Percentiles rank a stretch among this genome's conserved stretches.
Conservation (phyloP, 2,329 filamentous ascomycete species). For the Epichloe brachyelytri region DNA sequence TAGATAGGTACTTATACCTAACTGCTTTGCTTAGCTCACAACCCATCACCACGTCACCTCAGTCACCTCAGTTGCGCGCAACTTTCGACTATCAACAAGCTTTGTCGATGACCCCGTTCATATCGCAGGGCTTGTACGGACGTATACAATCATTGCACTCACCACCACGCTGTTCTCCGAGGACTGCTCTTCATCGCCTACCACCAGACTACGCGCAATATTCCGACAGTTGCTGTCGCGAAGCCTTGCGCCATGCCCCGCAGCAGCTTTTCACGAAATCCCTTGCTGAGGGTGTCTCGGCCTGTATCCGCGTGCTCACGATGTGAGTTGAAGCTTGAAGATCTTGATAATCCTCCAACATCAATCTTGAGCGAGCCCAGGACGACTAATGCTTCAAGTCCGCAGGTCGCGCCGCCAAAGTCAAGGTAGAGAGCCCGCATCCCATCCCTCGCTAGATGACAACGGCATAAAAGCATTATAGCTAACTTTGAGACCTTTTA, state of each 20-base stretch:
- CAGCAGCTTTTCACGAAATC: conserved; percentile 38
- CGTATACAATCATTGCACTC: background rate
- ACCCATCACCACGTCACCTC: background rate
- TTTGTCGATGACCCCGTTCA: background rate
- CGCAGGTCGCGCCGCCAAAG: conserved; percentile 70
- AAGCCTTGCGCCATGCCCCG: conserved; percentile 25
- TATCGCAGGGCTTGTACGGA: background rate
- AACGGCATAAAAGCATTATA: background rate
- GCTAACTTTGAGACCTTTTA: conserved; percentile 2
- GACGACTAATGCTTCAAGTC: background rate
- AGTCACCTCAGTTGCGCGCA: background rate
- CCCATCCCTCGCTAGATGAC: background rate
- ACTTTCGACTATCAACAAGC: background rate
- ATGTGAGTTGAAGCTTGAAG: conserved; percentile 33
- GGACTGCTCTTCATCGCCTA: background rate
- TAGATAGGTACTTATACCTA: no score
- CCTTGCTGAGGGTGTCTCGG: conserved; percentile 59
- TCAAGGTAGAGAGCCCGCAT: conserved; percentile 48
- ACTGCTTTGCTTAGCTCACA: background rate
- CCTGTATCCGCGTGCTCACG: conserved; percentile 70
- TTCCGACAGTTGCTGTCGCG: background rate
- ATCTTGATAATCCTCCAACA: background rate
- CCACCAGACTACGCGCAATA: background rate
- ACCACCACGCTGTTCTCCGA: background rate
- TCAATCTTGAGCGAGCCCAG: background rate